Evolutionary conservation across 805 yeast genomes (phyloP), one percentile per base, ranked within the genome.

Genomic region (Huiozyma naganishii): DNA sequence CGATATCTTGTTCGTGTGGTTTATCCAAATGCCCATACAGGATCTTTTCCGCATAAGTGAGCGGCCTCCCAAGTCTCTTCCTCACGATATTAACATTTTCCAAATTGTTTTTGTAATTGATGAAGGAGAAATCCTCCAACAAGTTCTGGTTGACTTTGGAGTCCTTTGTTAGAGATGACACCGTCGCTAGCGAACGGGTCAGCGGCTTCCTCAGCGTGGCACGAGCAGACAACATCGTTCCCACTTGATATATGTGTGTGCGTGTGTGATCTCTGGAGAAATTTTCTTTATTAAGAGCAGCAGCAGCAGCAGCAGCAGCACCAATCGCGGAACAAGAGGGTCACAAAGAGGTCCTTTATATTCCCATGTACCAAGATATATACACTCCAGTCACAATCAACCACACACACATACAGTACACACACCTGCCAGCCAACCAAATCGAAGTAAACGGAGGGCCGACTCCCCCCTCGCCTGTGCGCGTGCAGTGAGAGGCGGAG

Each of bases 41-140:
- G 54, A 90, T 78, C 74, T 90, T 90, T 73, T 90, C 97, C 51
- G 96, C 97, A 61, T 86, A 80, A 43, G 97, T 90, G 59, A 90
- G 76, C 36, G 97, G 97, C 66, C 94, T 80, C 59, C 76, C 74
- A 54, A 86, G 74, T 69, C 95, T 79, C 59, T 77, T 72, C 69
- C 80, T 80, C 58, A 86, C 95, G 57, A 87, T 83, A 58, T 84
- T 76, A 54, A 92, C 81, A 63, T 84, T 87, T 71, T 88, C 95
- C 56, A 85, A 69, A 62, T 89, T 85, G 66, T 85, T 76, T 74
- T 88, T 88, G 79, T 90, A 90, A 67, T 87, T 82, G 67, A 90
- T 84, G 76, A 78, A 89, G 43, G 90, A 84, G 68, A 77, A 79
- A 61, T 77, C 73, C 72, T 84, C 95, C 67, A 83, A 72, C 70